Evolutionary conservation across 2,329 filamentous ascomycete genomes (phyloP).

Genomic region (Aspergillus persii): DNA sequence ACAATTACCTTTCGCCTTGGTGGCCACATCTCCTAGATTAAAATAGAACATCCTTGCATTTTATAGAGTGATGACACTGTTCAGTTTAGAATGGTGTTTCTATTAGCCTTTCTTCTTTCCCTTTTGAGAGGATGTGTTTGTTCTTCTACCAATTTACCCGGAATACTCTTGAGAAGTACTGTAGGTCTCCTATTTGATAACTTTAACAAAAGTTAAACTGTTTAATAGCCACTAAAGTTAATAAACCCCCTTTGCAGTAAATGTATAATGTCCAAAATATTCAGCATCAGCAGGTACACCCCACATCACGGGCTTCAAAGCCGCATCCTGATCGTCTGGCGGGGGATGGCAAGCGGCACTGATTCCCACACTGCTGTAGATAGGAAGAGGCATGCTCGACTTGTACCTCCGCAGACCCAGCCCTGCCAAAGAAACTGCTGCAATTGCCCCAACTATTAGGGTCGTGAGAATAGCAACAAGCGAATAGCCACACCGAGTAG

Average conservation of each 20-base stretch:
- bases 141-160: too few species aligned
- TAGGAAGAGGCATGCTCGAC: conserved; percentile 27
- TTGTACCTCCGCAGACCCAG: conserved; percentile 18
- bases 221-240: too few species aligned
- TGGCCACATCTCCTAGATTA: too few species aligned
- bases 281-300: conserved; percentile 12
- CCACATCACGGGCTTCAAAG: conserved; percentile 27
- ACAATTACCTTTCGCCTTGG: too few species aligned
- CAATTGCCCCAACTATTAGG: neutral
- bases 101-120: too few species aligned
- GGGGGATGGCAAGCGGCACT: conserved; percentile 33
- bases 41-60: too few species aligned
- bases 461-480: conserved; percentile 6
- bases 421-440: conserved; percentile 10
- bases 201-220: too few species aligned
- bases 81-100: too few species aligned
- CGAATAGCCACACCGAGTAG: conserved; percentile 4
- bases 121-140: too few species aligned
- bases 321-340: conserved; percentile 11
- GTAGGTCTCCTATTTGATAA: too few species aligned
- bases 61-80: too few species aligned
- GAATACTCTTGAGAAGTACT: too few species aligned
- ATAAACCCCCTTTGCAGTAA: neutral
- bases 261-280: neutral
- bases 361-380: conserved; percentile 30